Conservation (phyloP, 495 filamentous ascomycete genomes). For the Xylaria venustula region DNA sequence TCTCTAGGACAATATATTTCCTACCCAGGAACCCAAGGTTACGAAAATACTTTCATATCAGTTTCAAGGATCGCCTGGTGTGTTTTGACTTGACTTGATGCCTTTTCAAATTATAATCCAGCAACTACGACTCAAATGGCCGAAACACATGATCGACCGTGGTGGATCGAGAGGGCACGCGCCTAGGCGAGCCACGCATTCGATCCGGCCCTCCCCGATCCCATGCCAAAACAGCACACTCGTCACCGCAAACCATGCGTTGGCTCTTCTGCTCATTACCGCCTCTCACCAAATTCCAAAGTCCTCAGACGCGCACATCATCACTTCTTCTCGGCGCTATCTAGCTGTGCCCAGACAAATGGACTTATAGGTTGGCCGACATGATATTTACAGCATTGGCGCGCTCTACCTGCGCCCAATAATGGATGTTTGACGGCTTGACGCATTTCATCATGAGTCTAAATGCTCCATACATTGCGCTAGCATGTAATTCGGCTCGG, state of each 20-base stretch:
- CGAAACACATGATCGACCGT: slow-evolving; percentile 5
- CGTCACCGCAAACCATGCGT: background rate
- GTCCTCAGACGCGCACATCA: background rate
- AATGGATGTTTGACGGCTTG: background rate
- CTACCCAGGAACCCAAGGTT: slow-evolving; percentile 19
- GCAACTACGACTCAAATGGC: slow-evolving; percentile 28
- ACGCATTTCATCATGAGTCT: background rate
- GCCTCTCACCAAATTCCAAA: background rate
- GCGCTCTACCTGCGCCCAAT: background rate
- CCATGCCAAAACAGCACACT: background rate
- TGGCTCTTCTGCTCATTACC: background rate
- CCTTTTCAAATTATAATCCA: slow-evolving; percentile 13
- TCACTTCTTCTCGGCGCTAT: background rate
- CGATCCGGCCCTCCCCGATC: slow-evolving; percentile 1
- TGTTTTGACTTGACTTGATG: slow-evolving; percentile 3
- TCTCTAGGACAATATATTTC: slow-evolving; percentile 7
- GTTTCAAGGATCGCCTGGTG: background rate
- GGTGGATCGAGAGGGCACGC: slow-evolving; percentile 4
- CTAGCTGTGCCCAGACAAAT: background rate
- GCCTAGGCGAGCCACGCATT: background rate
- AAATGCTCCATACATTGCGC: background rate
- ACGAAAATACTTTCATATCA: background rate
- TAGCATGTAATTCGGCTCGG: background rate
- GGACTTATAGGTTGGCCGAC: background rate
- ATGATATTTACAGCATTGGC: background rate